Percentiles rank a stretch among this genome's conserved stretches.
These are phyloP conservation scores for Purshia tridentata DNA, from an alignment of 306 rosid species.

Conservation along the genomic window DNA sequence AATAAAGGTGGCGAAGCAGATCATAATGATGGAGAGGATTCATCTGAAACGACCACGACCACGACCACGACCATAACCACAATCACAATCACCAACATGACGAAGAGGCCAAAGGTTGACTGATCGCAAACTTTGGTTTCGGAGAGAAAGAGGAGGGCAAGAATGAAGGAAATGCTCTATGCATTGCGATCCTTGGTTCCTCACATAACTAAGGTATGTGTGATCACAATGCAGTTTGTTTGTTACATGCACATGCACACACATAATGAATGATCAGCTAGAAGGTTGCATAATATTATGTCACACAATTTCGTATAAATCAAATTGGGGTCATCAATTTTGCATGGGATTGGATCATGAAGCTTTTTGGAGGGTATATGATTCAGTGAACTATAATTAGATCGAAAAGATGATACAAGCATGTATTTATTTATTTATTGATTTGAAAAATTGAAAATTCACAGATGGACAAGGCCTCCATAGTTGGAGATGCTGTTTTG, in stretches of 20 bases:
- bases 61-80: slow-evolving; percentile 11
- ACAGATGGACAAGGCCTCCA: slow-evolving; percentile 97
- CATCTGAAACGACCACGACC: slow-evolving; percentile 29
- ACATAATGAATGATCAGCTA: too few species aligned
- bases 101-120: slow-evolving; percentile 50
- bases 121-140: slow-evolving; percentile 74
- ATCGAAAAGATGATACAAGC: neutral
- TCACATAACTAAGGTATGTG: slow-evolving; percentile 72
- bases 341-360: too few species aligned
- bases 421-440: neutral
- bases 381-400: too few species aligned
- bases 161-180: slow-evolving; percentile 91
- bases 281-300: too few species aligned
- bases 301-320: too few species aligned
- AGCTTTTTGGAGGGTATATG: too few species aligned
- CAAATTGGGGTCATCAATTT: too few species aligned
- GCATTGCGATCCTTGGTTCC: slow-evolving; percentile 87
- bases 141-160: slow-evolving; percentile 73
- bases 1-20: slow-evolving; percentile 29
- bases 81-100: slow-evolving; percentile 15
- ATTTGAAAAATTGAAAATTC: neutral
- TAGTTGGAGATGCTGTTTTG: slow-evolving; percentile 78
- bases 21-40: slow-evolving; percentile 37
- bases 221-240: too few species aligned
- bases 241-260: too few species aligned